A percentile compares a stretch with the other conserved stretches of the same genome.
phyloP scores from a whole-genome alignment of 139 green algal species.

The Micractinium sp. region DNA sequence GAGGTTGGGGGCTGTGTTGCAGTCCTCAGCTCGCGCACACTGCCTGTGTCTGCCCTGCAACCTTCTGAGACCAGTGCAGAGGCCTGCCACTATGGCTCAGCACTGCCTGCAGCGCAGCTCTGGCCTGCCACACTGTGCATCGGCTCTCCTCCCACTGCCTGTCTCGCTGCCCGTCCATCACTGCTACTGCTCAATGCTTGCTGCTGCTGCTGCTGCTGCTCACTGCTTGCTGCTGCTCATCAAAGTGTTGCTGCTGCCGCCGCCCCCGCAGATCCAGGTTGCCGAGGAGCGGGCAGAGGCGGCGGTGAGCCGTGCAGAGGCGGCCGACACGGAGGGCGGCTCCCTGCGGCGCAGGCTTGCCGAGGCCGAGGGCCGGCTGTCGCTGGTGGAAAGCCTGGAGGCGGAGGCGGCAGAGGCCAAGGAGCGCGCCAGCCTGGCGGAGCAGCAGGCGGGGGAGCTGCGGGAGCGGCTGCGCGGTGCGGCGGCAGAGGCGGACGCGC shows the following conservation, averaged over 20 bases:
- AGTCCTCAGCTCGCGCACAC: too few species aligned
- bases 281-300: constrained; percentile 18
- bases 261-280: constrained; percentile 16
- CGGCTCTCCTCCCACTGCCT: neutral
- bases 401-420: constrained; percentile 10
- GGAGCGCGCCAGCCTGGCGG: neutral
- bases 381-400: constrained; percentile 28
- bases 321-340: constrained; percentile 9
- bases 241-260: neutral
- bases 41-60: too few species aligned
- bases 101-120: too few species aligned
- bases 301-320: neutral
- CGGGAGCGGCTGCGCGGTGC: neutral
- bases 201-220: neutral
- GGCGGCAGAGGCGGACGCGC: neutral
- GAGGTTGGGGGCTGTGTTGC: too few species aligned
- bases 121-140: too few species aligned
- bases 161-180: neutral
- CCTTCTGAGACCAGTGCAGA: too few species aligned
- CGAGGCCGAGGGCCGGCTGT: constrained; percentile 28
- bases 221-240: neutral
- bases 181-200: neutral
- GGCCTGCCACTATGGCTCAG: too few species aligned
- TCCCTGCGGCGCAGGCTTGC: constrained; percentile 30
- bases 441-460: constrained; percentile 17